Evolutionary conservation across 1,139 yeast species (phyloP), one percentile per base, ranked within the genome.

Genomic region (Scheffersomyces insectosa): DNA sequence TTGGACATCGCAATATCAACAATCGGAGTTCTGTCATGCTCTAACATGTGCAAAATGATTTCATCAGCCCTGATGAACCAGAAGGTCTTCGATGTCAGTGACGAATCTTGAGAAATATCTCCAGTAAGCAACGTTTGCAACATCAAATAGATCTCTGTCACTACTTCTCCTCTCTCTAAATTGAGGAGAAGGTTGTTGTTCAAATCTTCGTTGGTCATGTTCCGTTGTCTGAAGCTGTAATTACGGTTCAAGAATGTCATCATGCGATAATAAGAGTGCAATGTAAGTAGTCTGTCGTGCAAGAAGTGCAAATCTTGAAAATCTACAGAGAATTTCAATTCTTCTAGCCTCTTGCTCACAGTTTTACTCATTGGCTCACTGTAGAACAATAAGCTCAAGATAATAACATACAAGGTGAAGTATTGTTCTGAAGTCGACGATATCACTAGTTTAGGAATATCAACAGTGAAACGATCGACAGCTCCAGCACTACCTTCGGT

Each of bases 11-110:
- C 72, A 39, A 74, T 47, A 47, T 74, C 77, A 34, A 74, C 48
- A 15, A 74, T 70, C 3, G 79, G 77, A 1, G 64, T 58, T 20
- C 78, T 46, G 47, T 72, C 71, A 51, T 73, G 75, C 43, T 73
- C 73, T 33, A 74, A 56, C 68, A 74, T 66, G 44, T 73, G 77
- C 34, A 73, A 54, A 27, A 72, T 67, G 27, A 74, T 60, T 45
- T 72, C 66, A 49, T 74, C 78, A 0, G 95, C 82, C 25, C 82
- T 72, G 25, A 89, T 70, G 12, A 78, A 68, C 88, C 93, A 85
- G 45, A 79, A 77, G 12, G 66, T 57, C 44, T 55, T 54, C 6
- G 68, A 56, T 15, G 43, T 42, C 12, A 37, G 42, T 5, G 49
- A 46, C 3, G 59, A 55, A 12, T 66, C 58, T 42, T 50, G 48